Conservation (phyloP, 257 asterid genomes). For the Voacanga thouarsii region DNA sequence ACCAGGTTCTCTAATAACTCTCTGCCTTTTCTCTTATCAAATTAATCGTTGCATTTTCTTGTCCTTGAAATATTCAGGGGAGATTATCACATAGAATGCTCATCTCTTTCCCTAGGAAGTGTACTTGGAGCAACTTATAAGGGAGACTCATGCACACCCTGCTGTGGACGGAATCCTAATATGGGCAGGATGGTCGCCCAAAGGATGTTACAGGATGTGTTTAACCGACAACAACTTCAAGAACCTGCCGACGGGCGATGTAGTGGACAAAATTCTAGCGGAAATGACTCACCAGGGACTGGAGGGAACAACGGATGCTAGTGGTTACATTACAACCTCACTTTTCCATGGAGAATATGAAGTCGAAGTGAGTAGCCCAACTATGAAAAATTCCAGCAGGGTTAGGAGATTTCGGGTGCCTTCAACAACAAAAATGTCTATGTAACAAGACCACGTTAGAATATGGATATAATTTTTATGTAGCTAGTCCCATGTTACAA, state of each 20-base stretch:
- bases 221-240: slow-evolving; percentile 51
- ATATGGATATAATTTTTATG: too few relatives aligned
- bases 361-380: slow-evolving; percentile 31
- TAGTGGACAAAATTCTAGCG: slow-evolving; percentile 33
- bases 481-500: too few relatives aligned
- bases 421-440: too few relatives aligned
- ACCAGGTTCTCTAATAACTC: too few relatives aligned
- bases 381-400: background rate
- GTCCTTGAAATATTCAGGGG: too few relatives aligned
- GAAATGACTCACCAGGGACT: slow-evolving; percentile 16
- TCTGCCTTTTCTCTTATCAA: too few relatives aligned
- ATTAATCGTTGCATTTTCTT: too few relatives aligned
- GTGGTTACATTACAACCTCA: slow-evolving; percentile 39
- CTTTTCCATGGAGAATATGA: slow-evolving; percentile 57
- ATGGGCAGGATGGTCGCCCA: slow-evolving; percentile 53
- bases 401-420: too few relatives aligned
- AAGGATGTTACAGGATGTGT: slow-evolving; percentile 61
- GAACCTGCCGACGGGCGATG: slow-evolving; percentile 50
- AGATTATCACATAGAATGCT: background rate
- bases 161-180: slow-evolving; percentile 39
- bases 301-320: slow-evolving; percentile 24
- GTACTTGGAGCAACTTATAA: slow-evolving; percentile 40
- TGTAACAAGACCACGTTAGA: too few relatives aligned
- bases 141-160: slow-evolving; percentile 46
- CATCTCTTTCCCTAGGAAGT: slow-evolving; percentile 36